Evolutionary conservation across 345 rosid species (phyloP).

Genomic region (Rhizophora mangle): DNA sequence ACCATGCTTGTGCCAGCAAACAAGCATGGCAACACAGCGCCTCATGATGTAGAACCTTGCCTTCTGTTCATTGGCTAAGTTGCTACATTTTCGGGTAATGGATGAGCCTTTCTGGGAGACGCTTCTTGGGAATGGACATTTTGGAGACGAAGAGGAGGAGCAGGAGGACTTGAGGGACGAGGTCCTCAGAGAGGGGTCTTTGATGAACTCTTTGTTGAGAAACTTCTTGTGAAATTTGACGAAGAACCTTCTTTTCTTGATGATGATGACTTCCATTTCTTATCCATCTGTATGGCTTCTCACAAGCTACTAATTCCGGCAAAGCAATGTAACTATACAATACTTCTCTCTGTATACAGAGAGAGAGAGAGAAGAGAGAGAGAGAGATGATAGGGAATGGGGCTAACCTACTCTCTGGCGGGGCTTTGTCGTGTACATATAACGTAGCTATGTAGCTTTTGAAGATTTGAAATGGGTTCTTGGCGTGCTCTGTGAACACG

Average conservation of each 20-base stretch:
- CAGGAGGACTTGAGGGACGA: constrained; percentile 46
- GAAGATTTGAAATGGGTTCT: too few relatives aligned
- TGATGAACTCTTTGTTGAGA: constrained; percentile 63
- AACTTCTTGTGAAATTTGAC: constrained; percentile 51
- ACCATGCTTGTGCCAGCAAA: constrained; percentile 95
- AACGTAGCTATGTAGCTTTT: background rate
- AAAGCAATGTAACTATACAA: background rate
- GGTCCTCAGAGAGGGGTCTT: constrained; percentile 58
- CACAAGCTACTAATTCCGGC: too few relatives aligned
- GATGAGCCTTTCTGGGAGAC: constrained; percentile 55
- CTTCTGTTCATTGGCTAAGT: constrained; percentile 93
- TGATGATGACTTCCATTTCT: constrained; percentile 55
- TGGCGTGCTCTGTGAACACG: too few relatives aligned
- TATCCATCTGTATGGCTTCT: constrained; percentile 52
- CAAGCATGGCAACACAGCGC: constrained; percentile 98
- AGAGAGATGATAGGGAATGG: constrained; percentile 5
- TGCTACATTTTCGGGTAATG: constrained; percentile 67
- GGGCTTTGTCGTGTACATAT: constrained; percentile 12
- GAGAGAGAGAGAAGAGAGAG: background rate
- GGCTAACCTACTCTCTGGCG: constrained; percentile 13
- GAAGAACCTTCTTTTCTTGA: constrained; percentile 51
- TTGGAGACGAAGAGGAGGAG: constrained; percentile 39
- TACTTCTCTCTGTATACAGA: constrained; percentile 1
- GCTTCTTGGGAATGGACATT: constrained; percentile 44
- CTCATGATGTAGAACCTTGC: constrained; percentile 95